Base-by-base conservation (phyloP, 116 monocot species). In the Dioscorea cayenensis region DNA sequence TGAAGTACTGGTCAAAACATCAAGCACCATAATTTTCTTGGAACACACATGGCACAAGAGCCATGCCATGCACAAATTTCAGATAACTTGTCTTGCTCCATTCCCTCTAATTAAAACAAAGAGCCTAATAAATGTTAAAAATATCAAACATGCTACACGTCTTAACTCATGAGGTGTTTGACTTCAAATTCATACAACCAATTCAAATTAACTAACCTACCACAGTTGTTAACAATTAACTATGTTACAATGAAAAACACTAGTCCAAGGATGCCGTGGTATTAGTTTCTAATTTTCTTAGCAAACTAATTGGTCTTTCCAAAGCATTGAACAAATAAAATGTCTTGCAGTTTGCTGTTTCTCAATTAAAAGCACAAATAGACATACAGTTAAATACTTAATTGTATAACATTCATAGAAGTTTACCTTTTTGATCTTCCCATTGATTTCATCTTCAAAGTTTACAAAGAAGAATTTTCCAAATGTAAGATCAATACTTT, bases 341-440 rank as follows among this genome's bases (percentile, higher is more conserved):
- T 59, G 59, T 59, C n/a, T 0, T n/a, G 4, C 20, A 17, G 17
- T 59, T 17, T 59, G 2, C 9, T 21, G 17, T 21, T 21, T 6
- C 21, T 59, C 17, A 0, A 5, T 21, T 3, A 19, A 59, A 59
- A 19, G 6, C 59, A 59, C 16, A 19, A 17, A 0, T 8, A 43
- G 43, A 8, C 12, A 6, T 12, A 0, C 7, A 43, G 11, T 1
- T 59, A 25, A 25, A 25, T 25, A 21, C 16, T 16, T 16, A 59
- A 17, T 19, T 17, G 21, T 16, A 3, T 14, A 59, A 59, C n/a
- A 59, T 17, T 58, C 14, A 19, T 16, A 59, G 18, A 13, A 12
- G 20, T 19, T 68, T 61, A 82, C 86, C 92, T 85, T 89, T 75
- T 67, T 91, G 3, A 67, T 18, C 49, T 76, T 77, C 28, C 55